A percentile compares a stretch with the other conserved stretches of the same genome.
These are phyloP conservation scores for Singerocomus inundabilis DNA, from an alignment of 1,284 basidiomycete genomes.

Conservation along the genomic window DNA sequence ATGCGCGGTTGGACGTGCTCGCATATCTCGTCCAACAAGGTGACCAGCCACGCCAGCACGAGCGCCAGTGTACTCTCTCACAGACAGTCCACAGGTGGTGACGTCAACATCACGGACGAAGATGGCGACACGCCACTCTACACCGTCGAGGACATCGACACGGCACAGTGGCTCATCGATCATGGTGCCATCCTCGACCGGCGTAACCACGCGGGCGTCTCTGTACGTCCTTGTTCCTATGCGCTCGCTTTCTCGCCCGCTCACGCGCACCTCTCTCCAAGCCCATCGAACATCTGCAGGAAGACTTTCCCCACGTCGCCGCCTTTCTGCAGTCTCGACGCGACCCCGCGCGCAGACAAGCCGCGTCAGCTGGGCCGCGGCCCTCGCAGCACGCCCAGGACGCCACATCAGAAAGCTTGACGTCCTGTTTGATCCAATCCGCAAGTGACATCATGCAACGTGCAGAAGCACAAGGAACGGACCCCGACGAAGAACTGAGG, in stretches of 20 bases:
- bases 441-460: slow-evolving; percentile 67
- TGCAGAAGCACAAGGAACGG: slow-evolving; percentile 59
- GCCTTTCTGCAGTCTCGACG: slow-evolving; percentile 58
- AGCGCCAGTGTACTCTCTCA: slow-evolving; percentile 3
- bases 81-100: slow-evolving; percentile 59
- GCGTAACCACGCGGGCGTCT: slow-evolving; percentile 70
- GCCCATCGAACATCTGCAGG: slow-evolving; percentile 73
- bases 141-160: slow-evolving; percentile 81
- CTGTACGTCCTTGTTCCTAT: slow-evolving; percentile 51
- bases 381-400: slow-evolving; percentile 72
- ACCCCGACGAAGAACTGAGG: slow-evolving; percentile 59
- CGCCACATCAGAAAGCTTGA: slow-evolving; percentile 64
- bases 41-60: slow-evolving; percentile 30
- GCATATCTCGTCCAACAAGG: slow-evolving; percentile 77
- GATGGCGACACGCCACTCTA: slow-evolving; percentile 92
- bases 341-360: slow-evolving; percentile 28
- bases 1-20: slow-evolving; percentile 76
- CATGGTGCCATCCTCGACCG: slow-evolving; percentile 71
- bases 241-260: neutral
- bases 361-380: slow-evolving; percentile 20
- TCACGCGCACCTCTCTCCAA: slow-evolving; percentile 35
- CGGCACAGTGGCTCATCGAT: slow-evolving; percentile 76
- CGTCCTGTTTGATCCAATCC: slow-evolving; percentile 63
- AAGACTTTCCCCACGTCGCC: slow-evolving; percentile 81
- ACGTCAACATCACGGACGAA: slow-evolving; percentile 82